A percentile compares a stretch with the other conserved stretches of the same genome.
These are phyloP conservation scores for Acacia melanoxylon DNA, from an alignment of 306 rosid genomes.

Conservation along the genomic window DNA sequence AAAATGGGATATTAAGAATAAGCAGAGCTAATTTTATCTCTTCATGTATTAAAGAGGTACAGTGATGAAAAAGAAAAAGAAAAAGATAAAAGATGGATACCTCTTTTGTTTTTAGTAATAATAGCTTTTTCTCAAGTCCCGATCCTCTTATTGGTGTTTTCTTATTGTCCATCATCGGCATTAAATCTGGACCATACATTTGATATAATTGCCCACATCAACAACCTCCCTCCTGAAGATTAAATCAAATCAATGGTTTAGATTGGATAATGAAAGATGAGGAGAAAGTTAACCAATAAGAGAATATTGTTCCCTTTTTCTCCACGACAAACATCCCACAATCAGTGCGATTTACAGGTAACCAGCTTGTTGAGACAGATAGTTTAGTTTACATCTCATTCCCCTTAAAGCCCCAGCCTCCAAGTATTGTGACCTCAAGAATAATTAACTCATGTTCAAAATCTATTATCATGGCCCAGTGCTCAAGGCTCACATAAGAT, in stretches of 20 bases:
- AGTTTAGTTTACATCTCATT: constrained; percentile 16
- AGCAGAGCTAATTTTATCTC: background rate
- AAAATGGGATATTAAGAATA: background rate
- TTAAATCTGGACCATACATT: no score
- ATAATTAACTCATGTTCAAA: constrained; percentile 13
- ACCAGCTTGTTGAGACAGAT: constrained; percentile 31
- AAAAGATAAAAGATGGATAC: background rate
- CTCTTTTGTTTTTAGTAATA: background rate
- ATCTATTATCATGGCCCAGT: background rate
- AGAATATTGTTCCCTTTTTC: background rate
- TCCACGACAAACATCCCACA: constrained; percentile 31
- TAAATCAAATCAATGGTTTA: no score
- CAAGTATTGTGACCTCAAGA: background rate
- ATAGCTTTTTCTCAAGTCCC: background rate
- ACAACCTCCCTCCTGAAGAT: no score
- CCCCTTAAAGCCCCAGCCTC: background rate
- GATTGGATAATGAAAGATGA: no score
- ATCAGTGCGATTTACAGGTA: constrained; percentile 28
- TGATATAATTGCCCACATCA: no score
- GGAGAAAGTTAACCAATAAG: no score
- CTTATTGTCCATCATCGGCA: no score
- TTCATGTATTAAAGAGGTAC: background rate
- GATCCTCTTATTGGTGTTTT: no score
- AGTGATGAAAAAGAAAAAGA: background rate
- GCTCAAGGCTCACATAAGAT: no score